Evolutionary conservation across 441 rosid species (phyloP), one percentile per base, ranked within the genome.

Genomic region (Codiaeum variegatum): DNA sequence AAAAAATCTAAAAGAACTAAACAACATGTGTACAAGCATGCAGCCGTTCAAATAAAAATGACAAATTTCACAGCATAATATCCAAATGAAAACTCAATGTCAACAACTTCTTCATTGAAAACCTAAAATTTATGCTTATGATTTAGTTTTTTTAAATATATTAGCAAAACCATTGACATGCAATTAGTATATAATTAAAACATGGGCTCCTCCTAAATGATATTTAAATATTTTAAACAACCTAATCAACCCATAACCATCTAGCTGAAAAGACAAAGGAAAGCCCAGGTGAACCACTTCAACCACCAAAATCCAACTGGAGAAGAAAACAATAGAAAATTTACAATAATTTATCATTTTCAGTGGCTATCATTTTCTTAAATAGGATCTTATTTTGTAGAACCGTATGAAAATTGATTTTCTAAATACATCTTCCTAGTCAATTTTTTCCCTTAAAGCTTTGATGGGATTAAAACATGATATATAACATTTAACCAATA

Each of bases 1-100:
- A 80, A 71, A 71, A 80, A 71, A 71, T 26, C 26, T 9, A 11
- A 18, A 10, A 23, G 16, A 69, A 72, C 34, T 42, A 75, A 65
- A 52, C 66, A 75, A 78, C 84, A 84, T 73, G 74, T 74, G 81
- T 71, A 64, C 64, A 77, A 64, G 75, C 75, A 81, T 78, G 75
- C 76, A 80, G 60, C 71, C 69, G 42, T 75, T 75, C 46, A 58
- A 52, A 71, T 29, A 40, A 40, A 40, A 40, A 40, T 40, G 44
- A 11, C 12, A 40, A 11, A n/a, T n/a, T 40, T 40, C 11, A 36
- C 56, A 69, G 55, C n/a, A 70, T 62, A 13, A 24, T 36, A 36
- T 15, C 28, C 2, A 26, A 52, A 28, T 36, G 66, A 40, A 62
- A 74, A 26, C 15, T 10, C 1, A 12, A 2, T 66, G 36, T 24